Percentiles rank a stretch among this genome's conserved stretches.
Conservation (phyloP, 805 yeast species). For the Scheffersomyces lignosus region DNA sequence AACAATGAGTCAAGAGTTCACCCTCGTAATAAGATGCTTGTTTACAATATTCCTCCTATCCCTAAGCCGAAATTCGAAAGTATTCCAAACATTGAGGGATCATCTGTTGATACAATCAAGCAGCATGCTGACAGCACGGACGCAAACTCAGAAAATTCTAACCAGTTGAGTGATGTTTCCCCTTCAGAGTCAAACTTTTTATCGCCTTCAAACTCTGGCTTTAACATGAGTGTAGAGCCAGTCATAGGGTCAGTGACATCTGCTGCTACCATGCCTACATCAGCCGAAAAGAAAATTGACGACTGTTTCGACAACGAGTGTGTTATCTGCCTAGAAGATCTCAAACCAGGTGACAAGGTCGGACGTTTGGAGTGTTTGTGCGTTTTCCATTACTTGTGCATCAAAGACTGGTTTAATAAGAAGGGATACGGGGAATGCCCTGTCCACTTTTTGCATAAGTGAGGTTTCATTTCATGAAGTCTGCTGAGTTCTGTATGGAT, state of each 20-base stretch:
- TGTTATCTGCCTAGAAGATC: constrained; percentile 89
- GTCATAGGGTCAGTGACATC: constrained; percentile 23
- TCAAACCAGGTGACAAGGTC: constrained; percentile 81
- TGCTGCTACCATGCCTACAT: constrained; percentile 15
- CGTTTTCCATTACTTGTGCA: constrained; percentile 89
- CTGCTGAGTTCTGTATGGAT: too few species aligned
- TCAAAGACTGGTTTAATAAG: constrained; percentile 84
- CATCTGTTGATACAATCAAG: constrained; percentile 16
- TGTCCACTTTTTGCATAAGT: constrained; percentile 55
- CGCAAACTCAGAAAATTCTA: constrained; percentile 2
- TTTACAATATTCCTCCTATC: constrained; percentile 58
- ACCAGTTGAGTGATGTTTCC: background rate
- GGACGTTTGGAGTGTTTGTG: constrained; percentile 94
- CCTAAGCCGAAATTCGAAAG: constrained; percentile 39
- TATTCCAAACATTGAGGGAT: constrained; percentile 18
- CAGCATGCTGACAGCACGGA: background rate
- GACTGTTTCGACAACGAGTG: constrained; percentile 67
- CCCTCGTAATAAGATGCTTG: constrained; percentile 78
- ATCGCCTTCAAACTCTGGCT: background rate
- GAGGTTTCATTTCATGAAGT: too few species aligned
- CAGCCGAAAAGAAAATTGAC: constrained; percentile 8
- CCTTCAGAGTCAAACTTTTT: background rate
- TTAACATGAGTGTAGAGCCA: background rate
- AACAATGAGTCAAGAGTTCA: constrained; percentile 13
- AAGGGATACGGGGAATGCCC: constrained; percentile 89